A percentile compares a stretch with the other conserved stretches of the same genome.
phyloP scores from a whole-genome alignment of 2,329 filamentous ascomycete genomes.

The Aureobasidium vineae region DNA sequence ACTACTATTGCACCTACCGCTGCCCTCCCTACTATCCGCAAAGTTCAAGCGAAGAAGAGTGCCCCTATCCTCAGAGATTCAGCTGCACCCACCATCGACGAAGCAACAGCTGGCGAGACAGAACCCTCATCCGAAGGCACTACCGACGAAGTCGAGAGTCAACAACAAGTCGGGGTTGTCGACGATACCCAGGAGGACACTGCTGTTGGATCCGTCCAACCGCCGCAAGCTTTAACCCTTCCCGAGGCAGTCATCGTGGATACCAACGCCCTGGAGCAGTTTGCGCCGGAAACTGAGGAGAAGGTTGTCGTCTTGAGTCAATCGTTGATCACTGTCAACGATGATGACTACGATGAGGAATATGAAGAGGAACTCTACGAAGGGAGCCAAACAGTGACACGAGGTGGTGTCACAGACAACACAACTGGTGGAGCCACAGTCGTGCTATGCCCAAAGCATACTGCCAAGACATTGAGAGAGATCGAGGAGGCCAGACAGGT shows the following conservation, averaged over 20 bases:
- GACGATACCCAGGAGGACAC: background rate
- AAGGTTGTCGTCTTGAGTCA: constrained; percentile 13
- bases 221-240: background rate
- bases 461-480: constrained; percentile 67
- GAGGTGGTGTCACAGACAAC: constrained; percentile 59
- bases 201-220: constrained; percentile 13
- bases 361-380: constrained; percentile 72
- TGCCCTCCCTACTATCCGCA: constrained; percentile 42
- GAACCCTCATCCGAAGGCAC: background rate
- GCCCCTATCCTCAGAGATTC: constrained; percentile 57
- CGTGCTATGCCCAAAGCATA: constrained; percentile 70
- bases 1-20: constrained; percentile 25
- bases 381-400: constrained; percentile 71
- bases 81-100: background rate
- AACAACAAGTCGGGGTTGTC: background rate
- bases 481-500: constrained; percentile 64
- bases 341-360: constrained; percentile 66
- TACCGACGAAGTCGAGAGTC: background rate
- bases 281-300: background rate
- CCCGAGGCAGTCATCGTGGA: constrained; percentile 13
- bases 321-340: constrained; percentile 19
- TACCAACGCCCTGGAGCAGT: constrained; percentile 1
- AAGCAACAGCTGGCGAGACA: background rate
- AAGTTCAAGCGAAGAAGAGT: constrained; percentile 52
- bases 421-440: constrained; percentile 64